phyloP scores from a whole-genome alignment of 495 filamentous ascomycete species.

The Sabuloglossum arenarium region DNA sequence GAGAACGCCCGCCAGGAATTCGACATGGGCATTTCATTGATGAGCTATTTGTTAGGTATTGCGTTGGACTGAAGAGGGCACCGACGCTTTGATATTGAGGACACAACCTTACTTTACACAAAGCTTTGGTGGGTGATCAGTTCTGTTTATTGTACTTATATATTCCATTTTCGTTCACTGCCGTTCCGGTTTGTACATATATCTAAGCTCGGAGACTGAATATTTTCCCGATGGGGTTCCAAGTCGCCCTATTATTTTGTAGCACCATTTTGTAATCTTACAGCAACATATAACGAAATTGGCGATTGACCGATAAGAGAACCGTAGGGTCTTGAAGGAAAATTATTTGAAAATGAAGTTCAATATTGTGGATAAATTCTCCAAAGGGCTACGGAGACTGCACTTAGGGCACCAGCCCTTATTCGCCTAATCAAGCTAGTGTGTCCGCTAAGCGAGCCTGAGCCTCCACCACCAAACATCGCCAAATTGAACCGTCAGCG shows the following conservation, averaged over 20 bases:
- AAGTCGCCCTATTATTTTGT: background rate
- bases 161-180: too few relatives aligned
- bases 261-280: background rate
- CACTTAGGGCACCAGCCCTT: background rate
- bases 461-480: background rate
- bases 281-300: too few relatives aligned
- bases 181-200: too few relatives aligned
- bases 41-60: slow-evolving; percentile 64
- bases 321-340: too few relatives aligned
- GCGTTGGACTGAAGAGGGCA: slow-evolving; percentile 27
- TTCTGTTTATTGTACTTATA: background rate
- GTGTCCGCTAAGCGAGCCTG: background rate
- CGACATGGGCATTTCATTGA: slow-evolving; percentile 80
- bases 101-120: background rate
- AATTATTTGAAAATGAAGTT: background rate
- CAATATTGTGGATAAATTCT: too few relatives aligned
- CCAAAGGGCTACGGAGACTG: background rate
- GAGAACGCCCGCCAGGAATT: slow-evolving; percentile 59
- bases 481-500: background rate
- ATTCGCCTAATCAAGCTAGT: background rate
- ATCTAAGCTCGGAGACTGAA: too few relatives aligned
- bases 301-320: background rate
- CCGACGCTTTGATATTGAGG: background rate
- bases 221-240: too few relatives aligned
- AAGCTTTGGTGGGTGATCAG: background rate